Conservation (phyloP, 2,329 filamentous ascomycete genomes). For the Beauveria scarabaeidicola region DNA sequence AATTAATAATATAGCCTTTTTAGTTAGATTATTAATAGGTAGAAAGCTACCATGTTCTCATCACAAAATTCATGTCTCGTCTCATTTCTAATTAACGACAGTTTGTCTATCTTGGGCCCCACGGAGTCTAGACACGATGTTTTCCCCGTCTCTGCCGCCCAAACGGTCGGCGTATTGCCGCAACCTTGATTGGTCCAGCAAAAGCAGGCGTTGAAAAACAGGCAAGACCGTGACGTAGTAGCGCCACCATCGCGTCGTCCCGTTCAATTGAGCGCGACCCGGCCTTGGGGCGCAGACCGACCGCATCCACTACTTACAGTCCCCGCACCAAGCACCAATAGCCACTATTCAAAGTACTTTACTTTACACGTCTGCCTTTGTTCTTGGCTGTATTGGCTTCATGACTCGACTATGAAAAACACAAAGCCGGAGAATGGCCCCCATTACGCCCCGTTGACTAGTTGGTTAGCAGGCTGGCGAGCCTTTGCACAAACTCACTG, state of each 20-base stretch:
- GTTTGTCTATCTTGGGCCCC: too few species aligned
- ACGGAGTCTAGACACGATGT: too few species aligned
- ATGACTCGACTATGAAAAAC: background rate
- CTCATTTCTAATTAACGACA: too few species aligned
- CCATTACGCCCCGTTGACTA: background rate
- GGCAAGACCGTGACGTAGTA: background rate
- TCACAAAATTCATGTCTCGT: too few species aligned
- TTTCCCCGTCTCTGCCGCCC: too few species aligned
- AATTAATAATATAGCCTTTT: too few species aligned
- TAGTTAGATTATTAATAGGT: too few species aligned
- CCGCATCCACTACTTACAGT: background rate
- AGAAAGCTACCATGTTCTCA: too few species aligned
- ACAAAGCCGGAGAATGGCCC: background rate
- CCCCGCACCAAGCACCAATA: background rate
- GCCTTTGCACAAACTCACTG: too few species aligned
- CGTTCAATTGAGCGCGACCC: background rate
- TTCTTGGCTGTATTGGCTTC: background rate
- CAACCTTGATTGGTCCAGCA: background rate
- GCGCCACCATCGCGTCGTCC: constrained; percentile 3
- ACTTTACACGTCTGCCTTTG: background rate
- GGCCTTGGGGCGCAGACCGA: background rate
- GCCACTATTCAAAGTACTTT: background rate
- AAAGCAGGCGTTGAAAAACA: background rate
- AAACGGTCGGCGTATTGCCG: too few species aligned
- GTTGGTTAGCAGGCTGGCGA: background rate